phyloP scores from a whole-genome alignment of 2,329 filamentous ascomycete genomes.

The Sclerotinia trifoliorum region DNA sequence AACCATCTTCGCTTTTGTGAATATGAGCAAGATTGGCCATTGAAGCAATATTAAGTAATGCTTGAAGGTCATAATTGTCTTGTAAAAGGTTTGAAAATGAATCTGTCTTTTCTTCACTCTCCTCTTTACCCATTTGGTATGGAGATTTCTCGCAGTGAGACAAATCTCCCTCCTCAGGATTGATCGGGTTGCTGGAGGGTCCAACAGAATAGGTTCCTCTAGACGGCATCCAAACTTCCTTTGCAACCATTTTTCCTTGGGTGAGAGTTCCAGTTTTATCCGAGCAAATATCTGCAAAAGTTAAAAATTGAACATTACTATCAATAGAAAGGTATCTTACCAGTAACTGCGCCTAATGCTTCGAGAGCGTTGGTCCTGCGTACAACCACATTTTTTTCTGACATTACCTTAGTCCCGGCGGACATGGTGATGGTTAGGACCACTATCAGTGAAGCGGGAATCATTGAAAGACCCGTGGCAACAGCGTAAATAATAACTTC shows the following conservation, averaged over 20 bases:
- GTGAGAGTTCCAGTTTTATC: slow-evolving; percentile 75
- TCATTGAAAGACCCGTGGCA: slow-evolving; percentile 58
- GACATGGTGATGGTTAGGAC: slow-evolving; percentile 68
- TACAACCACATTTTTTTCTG: slow-evolving; percentile 56
- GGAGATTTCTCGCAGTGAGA: slow-evolving; percentile 41
- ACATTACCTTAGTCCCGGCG: slow-evolving; percentile 58
- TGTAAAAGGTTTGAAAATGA: slow-evolving; percentile 42
- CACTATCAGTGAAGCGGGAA: slow-evolving; percentile 61
- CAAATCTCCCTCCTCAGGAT: slow-evolving; percentile 49
- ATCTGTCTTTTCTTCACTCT: not conserved
- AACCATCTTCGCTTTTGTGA: slow-evolving; percentile 52
- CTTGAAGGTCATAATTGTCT: slow-evolving; percentile 49
- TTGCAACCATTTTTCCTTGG: slow-evolving; percentile 48
- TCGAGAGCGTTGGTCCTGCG: slow-evolving; percentile 56
- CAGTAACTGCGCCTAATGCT: slow-evolving; percentile 55
- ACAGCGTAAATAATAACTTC: slow-evolving; percentile 65
- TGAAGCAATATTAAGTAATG: slow-evolving; percentile 61
- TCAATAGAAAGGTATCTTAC: slow-evolving; percentile 43
- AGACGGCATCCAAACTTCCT: slow-evolving; percentile 54
- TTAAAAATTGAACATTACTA: slow-evolving; percentile 43
- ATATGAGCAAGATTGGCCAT: slow-evolving; percentile 66
- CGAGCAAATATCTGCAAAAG: slow-evolving; percentile 56
- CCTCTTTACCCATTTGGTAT: slow-evolving; percentile 12
- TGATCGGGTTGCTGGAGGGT: slow-evolving; percentile 49
- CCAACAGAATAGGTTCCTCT: slow-evolving; percentile 53